These are phyloP conservation scores for Aristolochia contorta DNA, from an alignment of 164 flowering plant genomes.

Conservation along the genomic window DNA sequence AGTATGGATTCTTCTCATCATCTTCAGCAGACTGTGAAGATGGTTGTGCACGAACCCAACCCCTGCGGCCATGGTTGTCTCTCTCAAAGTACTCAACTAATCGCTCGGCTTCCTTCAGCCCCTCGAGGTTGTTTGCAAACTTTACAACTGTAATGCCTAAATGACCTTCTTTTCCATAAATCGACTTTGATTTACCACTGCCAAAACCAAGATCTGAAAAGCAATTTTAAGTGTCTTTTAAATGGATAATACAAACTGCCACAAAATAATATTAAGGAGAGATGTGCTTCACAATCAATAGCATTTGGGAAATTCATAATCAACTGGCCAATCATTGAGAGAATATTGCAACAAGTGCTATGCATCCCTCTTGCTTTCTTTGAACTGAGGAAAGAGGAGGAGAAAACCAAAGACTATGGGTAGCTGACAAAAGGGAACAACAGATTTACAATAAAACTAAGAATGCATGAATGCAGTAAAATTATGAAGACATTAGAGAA, in stretches of 20 bases:
- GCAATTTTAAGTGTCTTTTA: background rate
- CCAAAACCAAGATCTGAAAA: constrained; percentile 70
- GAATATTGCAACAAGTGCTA: no score
- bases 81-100: constrained; percentile 72
- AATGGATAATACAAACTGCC: background rate
- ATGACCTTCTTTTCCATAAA: constrained; percentile 87
- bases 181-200: constrained; percentile 79
- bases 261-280: no score
- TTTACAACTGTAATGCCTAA: constrained; percentile 66
- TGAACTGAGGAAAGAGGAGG: background rate
- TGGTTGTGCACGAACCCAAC: constrained; percentile 52
- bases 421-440: background rate
- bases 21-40: constrained; percentile 37
- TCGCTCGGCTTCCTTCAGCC: constrained; percentile 64
- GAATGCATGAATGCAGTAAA: no score
- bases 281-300: no score
- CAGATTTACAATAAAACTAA: background rate
- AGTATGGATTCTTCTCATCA: constrained; percentile 70
- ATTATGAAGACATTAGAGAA: no score
- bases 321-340: no score
- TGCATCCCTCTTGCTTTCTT: no score
- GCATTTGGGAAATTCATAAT: no score
- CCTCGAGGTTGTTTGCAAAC: constrained; percentile 53
- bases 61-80: constrained; percentile 67
- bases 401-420: background rate